Evolutionary conservation across 352 stramenopile species (phyloP).

Genomic region (Paralagenidium karlingii): DNA sequence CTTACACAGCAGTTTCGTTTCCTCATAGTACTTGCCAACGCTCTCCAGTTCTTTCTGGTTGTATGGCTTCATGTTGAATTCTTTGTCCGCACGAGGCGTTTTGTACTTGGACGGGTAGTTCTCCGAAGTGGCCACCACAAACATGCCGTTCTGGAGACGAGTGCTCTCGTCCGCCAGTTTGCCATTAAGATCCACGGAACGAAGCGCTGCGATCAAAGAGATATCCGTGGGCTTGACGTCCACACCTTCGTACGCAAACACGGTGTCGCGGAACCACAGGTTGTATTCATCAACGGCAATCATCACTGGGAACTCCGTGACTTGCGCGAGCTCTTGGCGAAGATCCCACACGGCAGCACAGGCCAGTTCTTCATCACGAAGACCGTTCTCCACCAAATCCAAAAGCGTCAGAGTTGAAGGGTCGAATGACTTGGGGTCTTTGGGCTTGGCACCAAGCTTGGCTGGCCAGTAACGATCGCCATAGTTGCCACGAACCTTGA

Average conservation of each 20-base stretch:
- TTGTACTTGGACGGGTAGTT: slow-evolving; percentile 67
- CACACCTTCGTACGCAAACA: slow-evolving; percentile 78
- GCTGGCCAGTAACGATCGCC: slow-evolving; percentile 70
- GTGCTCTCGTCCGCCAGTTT: slow-evolving; percentile 32
- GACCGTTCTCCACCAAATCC: slow-evolving; percentile 65
- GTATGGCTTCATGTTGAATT: slow-evolving; percentile 74
- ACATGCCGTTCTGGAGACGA: slow-evolving; percentile 71
- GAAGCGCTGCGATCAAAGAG: slow-evolving; percentile 65
- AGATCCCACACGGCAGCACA: slow-evolving; percentile 73
- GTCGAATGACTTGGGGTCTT: slow-evolving; percentile 39
- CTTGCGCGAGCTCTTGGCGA: slow-evolving; percentile 55
- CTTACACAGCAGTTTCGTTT: slow-evolving; percentile 56
- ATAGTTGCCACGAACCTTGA: slow-evolving; percentile 58
- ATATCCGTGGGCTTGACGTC: slow-evolving; percentile 64
- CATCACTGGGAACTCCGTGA: slow-evolving; percentile 75
- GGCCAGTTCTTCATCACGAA: slow-evolving; percentile 71
- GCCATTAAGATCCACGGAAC: slow-evolving; percentile 52
- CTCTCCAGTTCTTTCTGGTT: slow-evolving; percentile 55
- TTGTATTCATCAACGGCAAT: slow-evolving; percentile 86
- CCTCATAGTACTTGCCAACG: slow-evolving; percentile 74
- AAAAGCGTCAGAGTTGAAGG: slow-evolving; percentile 47
- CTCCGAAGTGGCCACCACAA: slow-evolving; percentile 69
- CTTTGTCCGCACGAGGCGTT: no score
- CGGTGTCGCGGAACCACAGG: slow-evolving; percentile 73
- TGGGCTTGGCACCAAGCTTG: slow-evolving; percentile 40